Conservation (phyloP, 2,329 filamentous ascomycete genomes). For the Alternaria sp. region DNA sequence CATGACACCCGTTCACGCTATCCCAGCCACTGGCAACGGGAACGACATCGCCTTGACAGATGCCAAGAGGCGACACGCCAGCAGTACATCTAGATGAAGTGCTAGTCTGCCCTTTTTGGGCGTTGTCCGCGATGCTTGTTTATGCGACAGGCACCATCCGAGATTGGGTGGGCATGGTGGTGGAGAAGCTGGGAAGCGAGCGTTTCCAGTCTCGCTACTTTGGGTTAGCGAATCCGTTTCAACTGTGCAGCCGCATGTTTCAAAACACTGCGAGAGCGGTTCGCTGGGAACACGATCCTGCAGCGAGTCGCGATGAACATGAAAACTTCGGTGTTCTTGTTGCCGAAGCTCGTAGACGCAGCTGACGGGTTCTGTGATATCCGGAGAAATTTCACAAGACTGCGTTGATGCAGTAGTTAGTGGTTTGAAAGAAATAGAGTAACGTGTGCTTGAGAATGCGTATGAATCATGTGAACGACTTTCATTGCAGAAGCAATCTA, state of each 20-base stretch:
- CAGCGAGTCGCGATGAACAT: conserved; percentile 10
- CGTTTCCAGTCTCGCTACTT: conserved; percentile 30
- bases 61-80: conserved; percentile 15
- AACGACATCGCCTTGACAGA: conserved; percentile 16
- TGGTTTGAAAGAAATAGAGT: not conserved
- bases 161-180: conserved; percentile 27
- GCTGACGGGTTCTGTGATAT: not conserved
- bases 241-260: conserved; percentile 28
- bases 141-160: conserved; percentile 25
- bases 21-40: conserved; percentile 6
- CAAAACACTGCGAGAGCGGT: conserved; percentile 25
- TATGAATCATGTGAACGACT: not conserved
- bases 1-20: conserved; percentile 23
- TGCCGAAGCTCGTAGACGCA: not conserved
- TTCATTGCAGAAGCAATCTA: not conserved
- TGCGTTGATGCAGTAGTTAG: not conserved
- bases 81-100: conserved; percentile 21
- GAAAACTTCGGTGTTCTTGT: not conserved
- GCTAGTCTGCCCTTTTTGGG: conserved; percentile 11
- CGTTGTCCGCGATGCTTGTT: conserved; percentile 12
- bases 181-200: conserved; percentile 24
- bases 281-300: conserved; percentile 19
- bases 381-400: not conserved
- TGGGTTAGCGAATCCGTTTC: conserved; percentile 21
- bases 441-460: not conserved